These are phyloP conservation scores for Cladosporium sp. DNA, from an alignment of 2,329 filamentous ascomycete species.

Conservation along the genomic window DNA sequence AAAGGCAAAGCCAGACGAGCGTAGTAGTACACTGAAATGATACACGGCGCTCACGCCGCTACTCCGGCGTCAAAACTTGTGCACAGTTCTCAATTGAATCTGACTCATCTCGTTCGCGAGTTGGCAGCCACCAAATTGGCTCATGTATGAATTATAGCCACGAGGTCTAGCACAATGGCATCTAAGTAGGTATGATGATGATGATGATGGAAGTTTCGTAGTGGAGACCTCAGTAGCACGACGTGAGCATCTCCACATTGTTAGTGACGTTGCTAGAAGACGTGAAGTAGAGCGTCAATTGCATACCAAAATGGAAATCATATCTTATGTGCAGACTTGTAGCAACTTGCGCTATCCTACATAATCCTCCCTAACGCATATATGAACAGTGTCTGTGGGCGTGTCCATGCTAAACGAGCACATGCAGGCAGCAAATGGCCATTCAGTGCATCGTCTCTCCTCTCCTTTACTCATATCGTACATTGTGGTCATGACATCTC, in stretches of 20 bases:
- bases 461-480: conserved; percentile 2
- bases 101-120: neutral
- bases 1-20: conserved; percentile 13
- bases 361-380: neutral
- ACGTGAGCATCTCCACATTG: neutral
- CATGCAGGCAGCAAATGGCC: neutral
- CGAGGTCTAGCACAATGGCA: neutral
- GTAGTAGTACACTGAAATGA: conserved; percentile 15
- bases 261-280: neutral
- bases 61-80: neutral
- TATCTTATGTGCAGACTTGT: neutral
- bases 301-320: neutral
- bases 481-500: conserved; percentile 12
- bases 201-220: neutral
- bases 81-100: neutral
- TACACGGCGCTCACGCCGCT: conserved; percentile 18
- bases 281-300: neutral
- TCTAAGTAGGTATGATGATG: neutral
- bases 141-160: neutral
- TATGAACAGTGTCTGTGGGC: neutral
- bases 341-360: neutral
- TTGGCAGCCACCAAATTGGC: neutral
- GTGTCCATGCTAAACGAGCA: neutral
- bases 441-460: neutral
- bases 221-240: neutral